phyloP scores from a whole-genome alignment of 1,284 basidiomycete species.

The Leccinum cinnamomeum region DNA sequence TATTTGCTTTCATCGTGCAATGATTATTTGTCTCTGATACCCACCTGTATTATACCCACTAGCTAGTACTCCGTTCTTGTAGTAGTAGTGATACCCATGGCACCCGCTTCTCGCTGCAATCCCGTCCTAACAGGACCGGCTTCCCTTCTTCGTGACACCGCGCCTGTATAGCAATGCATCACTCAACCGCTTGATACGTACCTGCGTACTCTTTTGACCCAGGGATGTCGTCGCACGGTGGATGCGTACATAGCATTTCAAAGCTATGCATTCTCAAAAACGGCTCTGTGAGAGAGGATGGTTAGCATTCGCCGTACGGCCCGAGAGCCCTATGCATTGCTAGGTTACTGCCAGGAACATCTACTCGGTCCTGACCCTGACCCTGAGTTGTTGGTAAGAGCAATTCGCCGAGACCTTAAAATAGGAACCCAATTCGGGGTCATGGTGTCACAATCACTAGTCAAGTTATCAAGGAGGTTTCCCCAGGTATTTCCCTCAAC shows the following conservation, averaged over 20 bases:
- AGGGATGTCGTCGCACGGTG: neutral
- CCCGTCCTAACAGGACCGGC: neutral
- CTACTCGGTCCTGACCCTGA: too few species aligned
- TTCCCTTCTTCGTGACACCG: neutral
- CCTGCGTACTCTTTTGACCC: neutral
- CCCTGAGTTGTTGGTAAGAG: neutral
- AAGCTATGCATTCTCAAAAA: neutral
- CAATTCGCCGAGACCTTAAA: neutral
- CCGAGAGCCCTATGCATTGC: neutral
- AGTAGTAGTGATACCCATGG: neutral
- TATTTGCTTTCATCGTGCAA: neutral
- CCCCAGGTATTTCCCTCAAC: neutral
- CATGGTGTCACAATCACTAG: neutral
- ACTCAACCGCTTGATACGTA: neutral
- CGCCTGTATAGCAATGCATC: neutral
- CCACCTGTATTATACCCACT: neutral
- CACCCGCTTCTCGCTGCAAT: neutral
- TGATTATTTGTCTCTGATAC: neutral
- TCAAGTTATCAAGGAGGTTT: too few species aligned
- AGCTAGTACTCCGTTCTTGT: neutral
- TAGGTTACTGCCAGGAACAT: neutral
- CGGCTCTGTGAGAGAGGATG: neutral
- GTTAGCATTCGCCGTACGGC: neutral
- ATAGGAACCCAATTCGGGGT: neutral
- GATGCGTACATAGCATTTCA: too few species aligned